phyloP scores from a whole-genome alignment of 768 basidiomycete genomes.

The Rubroboletus pulcherrimus region DNA sequence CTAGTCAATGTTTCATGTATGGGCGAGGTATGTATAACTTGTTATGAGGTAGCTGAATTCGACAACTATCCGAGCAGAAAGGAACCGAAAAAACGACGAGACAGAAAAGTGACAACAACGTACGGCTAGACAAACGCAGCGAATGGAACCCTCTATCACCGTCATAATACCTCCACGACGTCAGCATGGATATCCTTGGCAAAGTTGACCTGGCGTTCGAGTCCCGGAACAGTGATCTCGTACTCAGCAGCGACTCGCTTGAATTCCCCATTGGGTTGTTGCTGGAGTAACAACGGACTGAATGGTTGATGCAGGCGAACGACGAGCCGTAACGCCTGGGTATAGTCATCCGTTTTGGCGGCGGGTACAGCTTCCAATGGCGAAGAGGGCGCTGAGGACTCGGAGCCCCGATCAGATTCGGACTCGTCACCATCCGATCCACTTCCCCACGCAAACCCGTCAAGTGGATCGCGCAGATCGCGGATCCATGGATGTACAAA shows the following conservation, averaged over 20 bases:
- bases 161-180: background rate
- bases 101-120: too few relatives aligned
- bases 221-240: background rate
- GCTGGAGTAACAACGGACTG: background rate
- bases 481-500: constrained; percentile 8
- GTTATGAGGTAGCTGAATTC: too few relatives aligned
- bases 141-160: background rate
- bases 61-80: background rate
- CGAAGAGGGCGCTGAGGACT: too few relatives aligned
- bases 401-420: background rate
- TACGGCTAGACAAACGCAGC: background rate
- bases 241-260: constrained; percentile 14
- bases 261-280: constrained; percentile 5
- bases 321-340: background rate
- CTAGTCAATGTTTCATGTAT: too few relatives aligned
- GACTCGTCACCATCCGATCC: background rate
- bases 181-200: background rate
- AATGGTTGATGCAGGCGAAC: constrained; percentile 4
- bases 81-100: background rate
- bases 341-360: background rate
- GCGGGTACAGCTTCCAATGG: background rate
- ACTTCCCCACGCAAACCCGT: background rate
- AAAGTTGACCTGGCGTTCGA: background rate
- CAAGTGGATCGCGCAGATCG: background rate
- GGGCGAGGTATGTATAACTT: background rate